phyloP scores from a whole-genome alignment of 225 moss, liverwort and hornwort species.

The Thuidium tamariscinum region DNA sequence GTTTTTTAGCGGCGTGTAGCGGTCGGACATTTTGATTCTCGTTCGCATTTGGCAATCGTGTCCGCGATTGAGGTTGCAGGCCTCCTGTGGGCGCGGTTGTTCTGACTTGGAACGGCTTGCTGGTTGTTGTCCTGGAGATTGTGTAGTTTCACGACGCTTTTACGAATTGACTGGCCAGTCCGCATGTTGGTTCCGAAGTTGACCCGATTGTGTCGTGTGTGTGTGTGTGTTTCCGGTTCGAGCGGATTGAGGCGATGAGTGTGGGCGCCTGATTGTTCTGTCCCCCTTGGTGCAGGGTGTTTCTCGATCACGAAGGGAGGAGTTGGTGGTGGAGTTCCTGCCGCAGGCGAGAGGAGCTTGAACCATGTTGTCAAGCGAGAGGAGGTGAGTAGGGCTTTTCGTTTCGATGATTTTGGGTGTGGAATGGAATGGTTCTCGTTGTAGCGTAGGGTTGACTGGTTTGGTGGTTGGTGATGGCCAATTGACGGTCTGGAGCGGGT shows the following conservation, averaged over 20 bases:
- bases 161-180: background rate
- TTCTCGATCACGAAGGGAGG: conserved; percentile 7
- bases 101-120: background rate
- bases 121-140: background rate
- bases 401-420: too few relatives aligned
- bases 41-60: background rate
- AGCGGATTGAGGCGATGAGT: background rate
- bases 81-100: background rate
- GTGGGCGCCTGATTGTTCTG: background rate
- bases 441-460: background rate
- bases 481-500: background rate
- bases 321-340: conserved; percentile 18
- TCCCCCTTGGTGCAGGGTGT: conserved; percentile 15
- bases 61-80: background rate
- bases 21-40: background rate
- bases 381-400: conserved; percentile 43
- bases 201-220: background rate
- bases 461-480: background rate
- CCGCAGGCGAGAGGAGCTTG: conserved; percentile 38
- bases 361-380: conserved; percentile 90
- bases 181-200: background rate
- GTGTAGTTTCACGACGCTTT: background rate
- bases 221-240: background rate
- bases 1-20: background rate
- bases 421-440: background rate